Evolutionary conservation across 345 rosid species (phyloP), one percentile per base, ranked within the genome.

Genomic region (Capsella bursapastoris): DNA sequence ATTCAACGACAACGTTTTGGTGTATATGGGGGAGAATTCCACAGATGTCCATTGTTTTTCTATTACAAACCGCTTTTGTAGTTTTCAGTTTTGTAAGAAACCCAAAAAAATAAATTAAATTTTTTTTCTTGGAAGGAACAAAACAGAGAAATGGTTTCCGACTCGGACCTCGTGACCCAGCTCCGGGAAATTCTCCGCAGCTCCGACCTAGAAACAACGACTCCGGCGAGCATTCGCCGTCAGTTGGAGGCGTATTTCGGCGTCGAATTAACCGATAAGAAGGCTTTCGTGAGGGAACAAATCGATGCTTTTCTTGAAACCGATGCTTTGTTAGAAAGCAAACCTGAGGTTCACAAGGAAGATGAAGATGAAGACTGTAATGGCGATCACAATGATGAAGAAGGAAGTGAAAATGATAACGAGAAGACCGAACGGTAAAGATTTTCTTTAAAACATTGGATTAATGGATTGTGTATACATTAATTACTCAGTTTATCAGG

Each of bases 121-220:
- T 4, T 15, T 32, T 0, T 2, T 35, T 48, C 27, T 48, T 48
- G 27, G 52, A 7, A 48, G 27, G 12, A 8, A 57, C 41, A 34
- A 3, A n/a, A 57, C 41, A 34, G 43, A 35, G 73, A 56, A 62
- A 86, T 87, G 92, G 87, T 82, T 6, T 85, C 89, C 52, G 94
- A 90, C 53, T 79, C 87, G 52, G 97, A 89, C 65, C 83, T 89
- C 34, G 84, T 70, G 71, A 68, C 70, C 64, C 88, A 88, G 15
- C 94, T 91, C 70, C 85, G 82, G 29, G 86, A 91, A 52, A 80
- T 89, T 48, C 88, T 91, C 48, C 74, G 65, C 57, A 64, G 57
- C 41, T 84, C 92, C 60, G 90, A 91, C 94, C 92, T 89, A 0
- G 83, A 90, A 53, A 89, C 80, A 48, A 81, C 94, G 48, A 90